Percentiles rank a stretch among this genome's conserved stretches.
Evolutionary conservation across 2,329 filamentous ascomycete species (phyloP).

Genomic region (Xylaria sp.): DNA sequence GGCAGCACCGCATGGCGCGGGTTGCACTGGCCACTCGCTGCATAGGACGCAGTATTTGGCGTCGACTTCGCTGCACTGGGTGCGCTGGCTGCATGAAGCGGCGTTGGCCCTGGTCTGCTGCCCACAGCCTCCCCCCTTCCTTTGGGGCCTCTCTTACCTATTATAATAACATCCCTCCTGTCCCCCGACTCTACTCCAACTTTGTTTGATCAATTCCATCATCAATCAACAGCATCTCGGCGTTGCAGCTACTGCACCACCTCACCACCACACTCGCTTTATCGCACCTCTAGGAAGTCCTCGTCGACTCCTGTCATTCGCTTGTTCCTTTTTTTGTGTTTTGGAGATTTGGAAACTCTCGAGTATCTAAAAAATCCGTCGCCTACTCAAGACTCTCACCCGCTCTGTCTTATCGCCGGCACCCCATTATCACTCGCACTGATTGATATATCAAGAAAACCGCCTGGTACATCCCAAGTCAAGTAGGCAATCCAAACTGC

Average conservation of each 20-base stretch:
- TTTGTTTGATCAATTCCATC: slow-evolving; percentile 47
- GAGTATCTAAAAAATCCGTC: slow-evolving; percentile 46
- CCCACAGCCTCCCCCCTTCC: slow-evolving; percentile 29
- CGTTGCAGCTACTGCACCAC: slow-evolving; percentile 53
- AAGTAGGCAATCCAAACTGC: slow-evolving; percentile 15
- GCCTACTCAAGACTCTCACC: slow-evolving; percentile 33
- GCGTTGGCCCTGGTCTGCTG: slow-evolving; percentile 7
- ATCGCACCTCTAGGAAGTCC: slow-evolving; percentile 70
- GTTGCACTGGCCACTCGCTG: slow-evolving; percentile 6
- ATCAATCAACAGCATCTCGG: slow-evolving; percentile 51
- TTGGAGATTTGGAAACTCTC: slow-evolving; percentile 52
- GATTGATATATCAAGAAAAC: slow-evolving; percentile 28
- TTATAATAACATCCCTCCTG: slow-evolving; percentile 49
- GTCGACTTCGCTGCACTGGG: slow-evolving; percentile 12
- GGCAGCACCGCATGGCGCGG: slow-evolving; percentile 16
- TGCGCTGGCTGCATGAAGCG: slow-evolving; percentile 26
- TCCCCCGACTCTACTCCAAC: slow-evolving; percentile 48
- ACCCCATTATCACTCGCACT: slow-evolving; percentile 28
- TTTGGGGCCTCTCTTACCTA: slow-evolving; percentile 30
- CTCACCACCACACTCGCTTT: slow-evolving; percentile 63
- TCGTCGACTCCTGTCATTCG: slow-evolving; percentile 80
- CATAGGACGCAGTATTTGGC: not conserved
- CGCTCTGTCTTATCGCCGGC: slow-evolving; percentile 37
- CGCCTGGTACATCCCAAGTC: slow-evolving; percentile 15
- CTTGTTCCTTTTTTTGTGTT: slow-evolving; percentile 67